Percentiles rank a stretch among this genome's conserved stretches.
phyloP scores from a whole-genome alignment of 208 protist species.

The Crithidia fasciculata region DNA sequence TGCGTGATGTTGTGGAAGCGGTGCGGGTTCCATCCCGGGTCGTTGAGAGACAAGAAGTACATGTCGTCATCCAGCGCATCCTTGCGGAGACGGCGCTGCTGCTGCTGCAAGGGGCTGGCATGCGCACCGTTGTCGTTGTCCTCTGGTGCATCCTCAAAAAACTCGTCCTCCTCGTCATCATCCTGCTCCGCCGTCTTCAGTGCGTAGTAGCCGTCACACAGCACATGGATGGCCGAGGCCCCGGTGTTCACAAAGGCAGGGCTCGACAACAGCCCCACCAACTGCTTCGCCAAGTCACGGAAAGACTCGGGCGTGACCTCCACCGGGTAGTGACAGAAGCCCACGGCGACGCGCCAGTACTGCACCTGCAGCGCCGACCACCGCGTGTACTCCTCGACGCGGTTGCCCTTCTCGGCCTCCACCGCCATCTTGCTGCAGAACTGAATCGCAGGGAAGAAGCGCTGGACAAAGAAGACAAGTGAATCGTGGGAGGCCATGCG shows the following conservation, averaged over 20 bases:
- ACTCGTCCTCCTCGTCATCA: conserved; percentile 57
- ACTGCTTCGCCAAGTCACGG: conserved; percentile 80
- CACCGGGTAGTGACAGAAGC: conserved; percentile 85
- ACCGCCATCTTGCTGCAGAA: conserved; percentile 54
- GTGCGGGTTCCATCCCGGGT: conserved; percentile 78
- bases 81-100: conserved; percentile 34
- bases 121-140: background rate
- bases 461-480: conserved; percentile 71
- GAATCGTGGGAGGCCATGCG: conserved; percentile 83
- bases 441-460: conserved; percentile 86
- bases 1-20: conserved; percentile 85
- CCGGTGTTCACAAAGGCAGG: conserved; percentile 71
- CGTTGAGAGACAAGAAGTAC: conserved; percentile 72
- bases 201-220: conserved; percentile 74
- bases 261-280: conserved; percentile 69
- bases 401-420: conserved; percentile 59
- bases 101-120: background rate
- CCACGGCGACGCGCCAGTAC: conserved; percentile 77
- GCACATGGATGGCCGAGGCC: conserved; percentile 77
- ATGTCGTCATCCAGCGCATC: conserved; percentile 76
- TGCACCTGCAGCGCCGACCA: conserved; percentile 79
- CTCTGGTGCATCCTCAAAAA: conserved; percentile 4
- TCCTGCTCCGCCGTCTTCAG: conserved; percentile 49
- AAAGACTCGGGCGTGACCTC: conserved; percentile 75
- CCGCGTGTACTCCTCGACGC: conserved; percentile 52